Base-by-base conservation (phyloP, 441 rosid genomes). In the Jatropha multifida region DNA sequence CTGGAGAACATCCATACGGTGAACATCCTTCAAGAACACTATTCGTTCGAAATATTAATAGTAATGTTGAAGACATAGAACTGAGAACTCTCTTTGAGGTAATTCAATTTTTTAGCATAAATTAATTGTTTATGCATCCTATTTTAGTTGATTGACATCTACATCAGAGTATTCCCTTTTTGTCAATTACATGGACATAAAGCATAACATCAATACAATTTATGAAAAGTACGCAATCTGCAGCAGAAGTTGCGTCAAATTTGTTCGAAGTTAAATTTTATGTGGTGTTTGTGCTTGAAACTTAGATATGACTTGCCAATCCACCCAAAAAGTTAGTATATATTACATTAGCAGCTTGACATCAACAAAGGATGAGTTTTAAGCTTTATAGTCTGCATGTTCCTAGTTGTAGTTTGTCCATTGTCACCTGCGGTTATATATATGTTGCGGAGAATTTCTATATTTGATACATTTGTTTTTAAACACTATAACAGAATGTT, bases 1-100 rank as follows among this genome's bases (percentile, higher is more conserved):
- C 92, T 65, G 98, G 98, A 40, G 99, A 96, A 75, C 99, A 96
- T 85, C 99, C 99, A 12, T 92, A 88, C 42, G 99, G 99, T 0
- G 99, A 96, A 80, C 99, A 96, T 86, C 99, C 99, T 51, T 96
- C 99, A 0, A 92, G 99, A 83, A 96, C 99, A 5, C 86, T 96
- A 81, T 96, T 96, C 84, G 98, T 96, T 72, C 87, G 99, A 70
- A 96, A 96, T 81, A 96, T 94, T 56, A 94, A 96, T 77, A 96
- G 99, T 74, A 96, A 94, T 74, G 98, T 96, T 51, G 98, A 96
- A 74, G 99, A 96, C 82, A 83, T 89, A 1, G 99, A 96, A 79
- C 76, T 96, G 75, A 87, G 74, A 84, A 69, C 93, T 77, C 95
- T 96, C 77, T 96, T 96, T 60, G 98, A 96, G 98, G 99, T 96